Percentiles rank a stretch among this genome's conserved stretches.
phyloP scores from a whole-genome alignment of 2,329 filamentous ascomycete species.

The Sporothrix protearum region DNA sequence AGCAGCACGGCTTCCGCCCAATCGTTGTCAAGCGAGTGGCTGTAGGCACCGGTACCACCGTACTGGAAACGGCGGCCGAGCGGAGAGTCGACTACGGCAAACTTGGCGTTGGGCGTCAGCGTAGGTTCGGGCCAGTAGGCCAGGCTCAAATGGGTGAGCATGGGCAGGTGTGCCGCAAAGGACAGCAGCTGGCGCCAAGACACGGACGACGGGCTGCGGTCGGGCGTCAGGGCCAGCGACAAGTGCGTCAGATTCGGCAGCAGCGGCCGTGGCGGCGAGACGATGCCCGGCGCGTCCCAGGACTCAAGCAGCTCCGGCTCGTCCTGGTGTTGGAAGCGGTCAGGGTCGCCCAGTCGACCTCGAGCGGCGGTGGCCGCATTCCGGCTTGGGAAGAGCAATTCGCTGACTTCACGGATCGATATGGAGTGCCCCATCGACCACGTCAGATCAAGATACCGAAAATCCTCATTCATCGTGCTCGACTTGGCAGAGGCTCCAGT shows the following conservation, averaged over 20 bases:
- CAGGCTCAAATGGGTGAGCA: conserved; percentile 58
- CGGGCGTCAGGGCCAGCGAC: conserved; percentile 49
- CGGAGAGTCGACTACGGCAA: conserved; percentile 45
- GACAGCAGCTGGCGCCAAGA: conserved; percentile 59
- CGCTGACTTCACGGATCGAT: conserved; percentile 49
- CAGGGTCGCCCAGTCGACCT: not conserved
- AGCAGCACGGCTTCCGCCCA: conserved; percentile 58
- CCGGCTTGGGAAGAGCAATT: conserved; percentile 44
- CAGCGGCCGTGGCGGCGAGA: conserved; percentile 39
- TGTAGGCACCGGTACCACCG: conserved; percentile 55
- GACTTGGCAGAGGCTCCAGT: conserved; percentile 26
- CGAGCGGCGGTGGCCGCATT: not conserved
- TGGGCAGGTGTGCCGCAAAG: conserved; percentile 50
- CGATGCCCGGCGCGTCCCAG: conserved; percentile 44
- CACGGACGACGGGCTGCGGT: conserved; percentile 29
- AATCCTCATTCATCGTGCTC: conserved; percentile 42
- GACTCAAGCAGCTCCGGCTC: conserved; percentile 43
- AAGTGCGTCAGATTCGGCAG: conserved; percentile 59
- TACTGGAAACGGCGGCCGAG: conserved; percentile 48
- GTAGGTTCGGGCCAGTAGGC: conserved; percentile 61
- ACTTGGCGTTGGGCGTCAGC: conserved; percentile 53
- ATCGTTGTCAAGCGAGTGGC: conserved; percentile 55
- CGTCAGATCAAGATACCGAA: conserved; percentile 54
- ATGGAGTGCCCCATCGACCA: conserved; percentile 51
- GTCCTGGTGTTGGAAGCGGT: conserved; percentile 25